Evolutionary conservation across 2,329 filamentous ascomycete species (phyloP), one percentile per base, ranked within the genome.

Genomic region (Alternaria novae-zelandiae): DNA sequence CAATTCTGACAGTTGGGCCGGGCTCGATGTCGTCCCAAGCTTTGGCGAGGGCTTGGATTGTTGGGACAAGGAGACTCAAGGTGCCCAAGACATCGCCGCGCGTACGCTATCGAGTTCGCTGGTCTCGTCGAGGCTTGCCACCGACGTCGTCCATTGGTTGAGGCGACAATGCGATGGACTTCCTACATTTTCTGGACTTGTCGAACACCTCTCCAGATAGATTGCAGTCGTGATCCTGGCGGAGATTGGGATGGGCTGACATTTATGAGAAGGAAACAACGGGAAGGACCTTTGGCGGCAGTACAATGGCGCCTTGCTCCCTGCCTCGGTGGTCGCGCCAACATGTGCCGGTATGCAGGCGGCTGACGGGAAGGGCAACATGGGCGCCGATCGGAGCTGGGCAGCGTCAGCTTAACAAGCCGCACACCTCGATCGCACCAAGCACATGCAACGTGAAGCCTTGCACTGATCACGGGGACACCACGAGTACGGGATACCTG

Each of bases 61-160:
- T 63, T 63, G 55, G 60, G 60, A 59, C 25, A 63, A 63, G 60
- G 47, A 28, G 25, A 59, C 43, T 28, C 60, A 63, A 63, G 60
- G 43, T 54, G 54, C 47, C 47, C 55, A 59, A 54, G 54, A 56
- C 47, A 47, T 59, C 47, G 59, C 59, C 54, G 59, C 59, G 59
- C 59, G 41, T 41, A 28, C 59, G 59, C 59, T 46, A 61, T 49
- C n/a, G 41, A 41, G 30, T 46, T 41, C 13, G 59, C 5, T 41
- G 25, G 59, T 57, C 54, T 59, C 15, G 55, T 49, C 30, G 32
- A 59, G 44, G 30, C 56, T 54, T 50, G 44, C 56, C 44, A 23
- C 32, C 20, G 25, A 55, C 45, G 25, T 54, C 30, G 21, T 45
- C 58, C 28, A 21, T n/a, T 47, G 43, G 28, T 5, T 50, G 30